Base-by-base conservation (phyloP, 1,284 basidiomycete genomes). In the Schizophyllum commune region DNA sequence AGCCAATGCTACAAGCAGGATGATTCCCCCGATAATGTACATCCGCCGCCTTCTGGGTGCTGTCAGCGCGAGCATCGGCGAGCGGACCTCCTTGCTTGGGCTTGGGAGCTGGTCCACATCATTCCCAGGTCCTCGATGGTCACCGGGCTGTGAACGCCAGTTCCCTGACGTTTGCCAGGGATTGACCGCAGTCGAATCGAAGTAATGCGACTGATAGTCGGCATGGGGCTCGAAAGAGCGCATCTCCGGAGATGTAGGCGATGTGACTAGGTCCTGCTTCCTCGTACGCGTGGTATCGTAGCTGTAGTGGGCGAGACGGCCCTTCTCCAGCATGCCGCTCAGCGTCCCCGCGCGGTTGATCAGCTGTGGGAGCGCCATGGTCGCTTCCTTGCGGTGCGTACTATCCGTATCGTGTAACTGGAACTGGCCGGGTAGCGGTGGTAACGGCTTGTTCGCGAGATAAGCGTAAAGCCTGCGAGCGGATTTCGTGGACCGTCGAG, bases 381-480 rank as follows among this genome's bases (percentile, higher is more conserved):
- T 66, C 52, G 80, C 78, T 59, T 86, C 84, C 57, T 65, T 77
- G 71, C 52, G 75, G 74, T 58, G 70, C 70, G 63, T 81, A 77
- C 21, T 70, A 70, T 3, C 74, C 70, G 54, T 81, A 65, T 19
- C 78, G 71, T 39, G 79, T 76, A 61, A 76, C 70, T 4, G 80
- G 77, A 15, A 82, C 74, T 47, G 39, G 17, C 71, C 72, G 17
- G 84, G 84, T 19, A 86, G 75, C 0, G 82, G 83, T 5, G 84
- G 83, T 20, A 86, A 69, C 5, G 83, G 82, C 67, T 85, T 85
- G 53, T 61, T 65, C 60, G 70, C 77, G 65, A 75, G 72, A 77
- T 79, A 77, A n/a, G 72, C 67, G 34, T 80, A 66, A 22, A 75
- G 69, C 34, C 74, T 74, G 32, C 69, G 72, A 22, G 79, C 60